Percentiles rank a stretch among this genome's conserved stretches.
Conservation (phyloP, 805 yeast species). For the Yarrowia porcina region DNA sequence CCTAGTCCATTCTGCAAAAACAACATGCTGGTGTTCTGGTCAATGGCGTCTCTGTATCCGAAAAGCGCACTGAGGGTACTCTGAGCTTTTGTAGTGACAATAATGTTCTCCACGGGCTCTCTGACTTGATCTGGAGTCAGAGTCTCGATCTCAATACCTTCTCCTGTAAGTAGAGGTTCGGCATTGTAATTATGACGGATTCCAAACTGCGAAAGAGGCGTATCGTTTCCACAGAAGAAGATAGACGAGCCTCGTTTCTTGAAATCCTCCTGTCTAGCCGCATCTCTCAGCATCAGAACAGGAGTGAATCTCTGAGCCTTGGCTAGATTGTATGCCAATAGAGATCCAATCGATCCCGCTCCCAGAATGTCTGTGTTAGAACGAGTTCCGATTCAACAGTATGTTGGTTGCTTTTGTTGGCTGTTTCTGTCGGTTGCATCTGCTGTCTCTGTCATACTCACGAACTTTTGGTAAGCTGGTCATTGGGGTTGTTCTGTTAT, state of each 20-base stretch:
- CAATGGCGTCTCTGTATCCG: conserved; percentile 52
- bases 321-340: conserved; percentile 48
- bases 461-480: conserved; percentile 2
- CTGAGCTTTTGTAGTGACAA: conserved; percentile 77
- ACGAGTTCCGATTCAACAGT: too few species aligned
- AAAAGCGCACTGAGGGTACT: conserved; percentile 63
- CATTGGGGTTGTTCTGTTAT: background rate
- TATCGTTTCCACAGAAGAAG: conserved; percentile 34
- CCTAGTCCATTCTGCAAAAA: conserved; percentile 90
- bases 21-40: conserved; percentile 52
- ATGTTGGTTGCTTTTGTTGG: too few species aligned
- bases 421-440: too few species aligned
- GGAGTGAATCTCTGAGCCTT: conserved; percentile 42
- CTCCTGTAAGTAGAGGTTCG: conserved; percentile 25
- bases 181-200: conserved; percentile 26
- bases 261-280: conserved; percentile 45
- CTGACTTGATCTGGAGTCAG: conserved; percentile 28
- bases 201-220: conserved; percentile 22
- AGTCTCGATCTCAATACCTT: conserved; percentile 28
- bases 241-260: conserved; percentile 43
- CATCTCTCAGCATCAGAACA: conserved; percentile 45
- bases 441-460: background rate
- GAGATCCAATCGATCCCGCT: conserved; percentile 53
- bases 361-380: conserved; percentile 42
- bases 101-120: conserved; percentile 50